Base-by-base conservation (phyloP, 805 yeast species). In the Debaryomyces castellii region DNA sequence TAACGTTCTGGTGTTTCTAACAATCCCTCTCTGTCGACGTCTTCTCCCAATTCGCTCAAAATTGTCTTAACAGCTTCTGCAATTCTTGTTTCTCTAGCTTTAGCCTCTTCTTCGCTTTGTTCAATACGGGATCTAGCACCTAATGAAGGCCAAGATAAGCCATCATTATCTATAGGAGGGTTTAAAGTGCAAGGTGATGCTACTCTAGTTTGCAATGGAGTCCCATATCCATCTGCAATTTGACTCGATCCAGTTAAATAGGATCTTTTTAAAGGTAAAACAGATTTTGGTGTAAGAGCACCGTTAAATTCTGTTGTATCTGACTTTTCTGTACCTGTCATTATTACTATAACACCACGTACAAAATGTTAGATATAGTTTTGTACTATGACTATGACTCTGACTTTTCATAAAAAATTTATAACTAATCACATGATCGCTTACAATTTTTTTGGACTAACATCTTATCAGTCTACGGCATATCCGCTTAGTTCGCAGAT, bases 1-100 rank as follows among this genome's bases (percentile, higher is more conserved):
- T 91, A 94, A 52, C 99, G 73, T 59, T 89, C 92, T 1, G 99
- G 99, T 1, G 99, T 94, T 60, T 90, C 96, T 56, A 87, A 66
- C 10, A 94, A 70, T 1, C 99, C 99, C 62, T 90, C 96, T 53
- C 99, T 77, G 17, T 74, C 74, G 1, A 84, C 82, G 59, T 94
- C 97, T 66, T 94, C 99, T 25, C 99, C 99, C 27, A 94, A 69
- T 62, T 94, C 97, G 4, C 77, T 66, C 51, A 94, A 69, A 47
- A 90, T 84, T 11, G 83, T 77, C 53, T 79, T 79, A 12, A 92
- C 96, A 0, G 98, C 98, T 24, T 63, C 83, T 5, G 97, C 90
- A 39, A 92, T 92, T 49, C 96, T 78, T 38, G 65, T 51, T 54
- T 87, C 88, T 50, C 97, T 78, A 2, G 77, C 83, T 42, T 66